phyloP scores from a whole-genome alignment of 1,139 yeast species.

The Arxiozyma heterogenica region DNA sequence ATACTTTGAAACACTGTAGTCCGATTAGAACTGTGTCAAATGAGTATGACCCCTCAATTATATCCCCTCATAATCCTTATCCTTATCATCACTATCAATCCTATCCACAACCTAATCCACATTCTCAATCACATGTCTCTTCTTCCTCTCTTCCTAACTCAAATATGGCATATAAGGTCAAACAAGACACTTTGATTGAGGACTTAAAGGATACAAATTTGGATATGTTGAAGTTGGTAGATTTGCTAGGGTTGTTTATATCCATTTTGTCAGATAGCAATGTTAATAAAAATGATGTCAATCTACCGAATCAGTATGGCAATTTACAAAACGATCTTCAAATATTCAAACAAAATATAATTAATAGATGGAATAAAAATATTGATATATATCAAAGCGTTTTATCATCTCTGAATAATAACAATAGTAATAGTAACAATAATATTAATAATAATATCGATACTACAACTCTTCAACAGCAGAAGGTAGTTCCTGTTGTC shows the following conservation, averaged over 20 bases:
- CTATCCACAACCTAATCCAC: no score
- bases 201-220: background rate
- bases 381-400: background rate
- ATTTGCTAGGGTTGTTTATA: background rate
- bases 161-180: background rate
- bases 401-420: background rate
- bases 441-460: slow-evolving; percentile 11
- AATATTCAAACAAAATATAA: background rate
- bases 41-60: background rate
- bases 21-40: background rate
- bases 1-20: background rate
- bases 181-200: background rate
- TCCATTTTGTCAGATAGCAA: background rate
- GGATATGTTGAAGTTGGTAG: slow-evolving; percentile 2
- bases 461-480: slow-evolving; percentile 3
- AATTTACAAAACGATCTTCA: background rate
- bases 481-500: background rate
- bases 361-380: slow-evolving; percentile 1
- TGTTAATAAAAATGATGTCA: background rate
- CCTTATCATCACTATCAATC: background rate
- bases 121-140: background rate
- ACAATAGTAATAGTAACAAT: background rate
- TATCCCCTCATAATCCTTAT: background rate
- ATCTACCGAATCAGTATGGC: background rate
- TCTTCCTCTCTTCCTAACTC: background rate